Percentiles rank a stretch among this genome's conserved stretches.
Conservation (phyloP, 1,139 yeast genomes). For the Hyphopichia buzzinii region DNA sequence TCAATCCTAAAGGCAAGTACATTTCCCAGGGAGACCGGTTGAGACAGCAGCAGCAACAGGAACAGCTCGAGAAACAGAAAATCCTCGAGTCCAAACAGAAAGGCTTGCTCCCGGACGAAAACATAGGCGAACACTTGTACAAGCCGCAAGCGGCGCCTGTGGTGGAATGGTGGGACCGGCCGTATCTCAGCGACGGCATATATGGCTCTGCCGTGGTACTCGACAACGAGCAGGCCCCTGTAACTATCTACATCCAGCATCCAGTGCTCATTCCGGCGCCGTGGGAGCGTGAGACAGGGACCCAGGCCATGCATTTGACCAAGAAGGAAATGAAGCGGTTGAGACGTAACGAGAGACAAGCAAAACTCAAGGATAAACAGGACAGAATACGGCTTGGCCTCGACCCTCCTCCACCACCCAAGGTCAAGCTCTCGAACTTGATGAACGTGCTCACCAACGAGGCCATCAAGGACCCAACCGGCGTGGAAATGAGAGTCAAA, state of each 20-base stretch:
- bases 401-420: conserved; percentile 87
- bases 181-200: conserved; percentile 32
- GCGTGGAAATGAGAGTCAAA: conserved; percentile 70
- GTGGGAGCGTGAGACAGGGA: conserved; percentile 44
- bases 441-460: conserved; percentile 85
- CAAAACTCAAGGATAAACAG: conserved; percentile 65
- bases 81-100: conserved; percentile 23
- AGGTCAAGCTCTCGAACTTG: conserved; percentile 76
- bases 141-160: conserved; percentile 50
- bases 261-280: conserved; percentile 68
- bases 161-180: conserved; percentile 84
- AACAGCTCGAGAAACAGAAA: conserved; percentile 24
- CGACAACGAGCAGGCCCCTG: conserved; percentile 46
- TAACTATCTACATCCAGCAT: conserved; percentile 71
- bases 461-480: conserved; percentile 88
- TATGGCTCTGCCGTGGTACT: conserved; percentile 23
- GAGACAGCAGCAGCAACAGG: conserved; percentile 38
- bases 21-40: conserved; percentile 53
- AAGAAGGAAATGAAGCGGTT: conserved; percentile 74
- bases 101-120: conserved; percentile 50
- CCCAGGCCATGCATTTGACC: conserved; percentile 59
- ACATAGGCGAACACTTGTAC: conserved; percentile 52
- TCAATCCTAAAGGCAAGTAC: conserved; percentile 63
- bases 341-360: conserved; percentile 68
- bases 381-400: conserved; percentile 78